Evolutionary conservation across 2,329 filamentous ascomycete genomes (phyloP).

Genomic region (Rhytidhysteron rufulum): DNA sequence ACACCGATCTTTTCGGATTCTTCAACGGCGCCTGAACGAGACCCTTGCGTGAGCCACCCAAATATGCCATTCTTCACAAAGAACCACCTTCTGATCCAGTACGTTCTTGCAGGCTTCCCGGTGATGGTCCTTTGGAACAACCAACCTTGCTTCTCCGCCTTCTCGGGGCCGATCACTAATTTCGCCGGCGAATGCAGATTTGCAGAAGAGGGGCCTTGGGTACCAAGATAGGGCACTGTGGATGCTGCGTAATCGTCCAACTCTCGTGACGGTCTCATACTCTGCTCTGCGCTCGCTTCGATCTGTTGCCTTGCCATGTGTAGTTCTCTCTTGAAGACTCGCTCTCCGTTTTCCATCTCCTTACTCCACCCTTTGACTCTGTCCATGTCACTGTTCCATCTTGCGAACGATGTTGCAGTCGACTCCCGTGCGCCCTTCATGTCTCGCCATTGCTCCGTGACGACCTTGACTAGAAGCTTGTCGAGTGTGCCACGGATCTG

Average conservation of each 20-base stretch:
- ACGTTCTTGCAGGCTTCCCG: slow-evolving; percentile 84
- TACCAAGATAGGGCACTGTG: slow-evolving; percentile 82
- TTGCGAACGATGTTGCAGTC: slow-evolving; percentile 57
- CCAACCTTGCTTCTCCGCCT: slow-evolving; percentile 88
- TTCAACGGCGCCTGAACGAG: slow-evolving; percentile 76
- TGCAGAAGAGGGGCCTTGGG: slow-evolving; percentile 58
- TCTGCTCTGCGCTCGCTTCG: slow-evolving; percentile 68
- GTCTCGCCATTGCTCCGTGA: slow-evolving; percentile 83
- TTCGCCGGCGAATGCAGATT: slow-evolving; percentile 50
- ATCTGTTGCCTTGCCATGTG: slow-evolving; percentile 75
- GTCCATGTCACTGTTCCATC: slow-evolving; percentile 78
- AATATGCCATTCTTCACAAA: slow-evolving; percentile 96
- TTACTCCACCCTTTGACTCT: slow-evolving; percentile 87
- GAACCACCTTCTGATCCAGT: slow-evolving; percentile 90
- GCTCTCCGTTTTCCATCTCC: slow-evolving; percentile 90
- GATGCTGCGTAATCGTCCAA: slow-evolving; percentile 88
- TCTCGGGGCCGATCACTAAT: slow-evolving; percentile 42
- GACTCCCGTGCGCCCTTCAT: slow-evolving; percentile 69
- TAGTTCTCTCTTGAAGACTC: slow-evolving; percentile 76
- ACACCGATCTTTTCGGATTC: slow-evolving; percentile 97
- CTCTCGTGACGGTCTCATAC: slow-evolving; percentile 79
- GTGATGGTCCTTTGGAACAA: slow-evolving; percentile 76
- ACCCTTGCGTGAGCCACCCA: slow-evolving; percentile 83
- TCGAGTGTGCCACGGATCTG: slow-evolving; percentile 82
- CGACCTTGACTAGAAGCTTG: slow-evolving; percentile 78